Evolutionary conservation across 2,329 filamentous ascomycete genomes (phyloP), one percentile per base, ranked within the genome.

Genomic region (Colletotrichum lindemuthianum): DNA sequence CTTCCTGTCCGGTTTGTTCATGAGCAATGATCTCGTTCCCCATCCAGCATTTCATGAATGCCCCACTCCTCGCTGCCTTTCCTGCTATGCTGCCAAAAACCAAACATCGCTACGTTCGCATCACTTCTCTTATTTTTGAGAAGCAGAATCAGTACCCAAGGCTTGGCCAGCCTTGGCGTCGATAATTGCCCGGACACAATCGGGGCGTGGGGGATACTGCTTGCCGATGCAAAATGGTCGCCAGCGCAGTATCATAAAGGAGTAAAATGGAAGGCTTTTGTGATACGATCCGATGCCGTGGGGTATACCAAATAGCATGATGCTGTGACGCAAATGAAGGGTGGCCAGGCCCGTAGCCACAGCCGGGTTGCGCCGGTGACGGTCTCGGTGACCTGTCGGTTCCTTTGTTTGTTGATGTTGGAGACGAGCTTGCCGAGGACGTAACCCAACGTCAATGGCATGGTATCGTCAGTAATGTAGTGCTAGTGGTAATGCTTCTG

Each of bases 391-490:
- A 49, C 50, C 40, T 39, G 41, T 37, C 37, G 15, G 51, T 15
- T 32, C 33, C 37, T 40, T 40, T 34, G 41, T 41, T 24, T 13
- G 15, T 47, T 9, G 15, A 41, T 24, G n/a, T 39, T n/a, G 33
- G 45, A 45, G 54, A 33, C 36, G 33, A 63, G 36, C 36, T 52
- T 11, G 47, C 11, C 39, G 37, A 48, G 16, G 41, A 48, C 55
- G 59, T 50, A 58, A 67, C 55, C 55, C 50, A 69, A 70, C 75
- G 70, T 77, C 70, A 74, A 71, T 65, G 70, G 73, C 75, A 69
- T 78, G 56, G 70, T 70, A 69, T 78, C 76, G 69, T 78, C 69
- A 72, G 55, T 72, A 69, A 69, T 44, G 49, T 50, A 44, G 36
- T 54, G 55, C 43, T 67, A 47, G 16, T 64, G 53, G 47, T 52